Base-by-base conservation (phyloP, 257 asterid species). In the Przewalskia tangutica region DNA sequence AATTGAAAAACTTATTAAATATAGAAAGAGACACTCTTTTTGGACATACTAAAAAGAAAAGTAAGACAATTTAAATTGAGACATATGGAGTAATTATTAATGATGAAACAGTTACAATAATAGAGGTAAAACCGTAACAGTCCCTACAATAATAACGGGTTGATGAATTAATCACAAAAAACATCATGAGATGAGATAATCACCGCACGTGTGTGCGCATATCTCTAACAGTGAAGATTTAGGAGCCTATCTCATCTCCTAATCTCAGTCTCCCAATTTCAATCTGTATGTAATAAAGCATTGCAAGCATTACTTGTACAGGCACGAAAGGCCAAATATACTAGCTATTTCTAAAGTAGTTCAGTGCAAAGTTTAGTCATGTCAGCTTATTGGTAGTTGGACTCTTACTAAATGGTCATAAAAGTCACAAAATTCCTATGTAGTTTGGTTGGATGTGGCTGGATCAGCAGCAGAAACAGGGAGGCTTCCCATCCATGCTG, bases 401-500 rank as follows among this genome's bases (percentile, higher is more conserved):
- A 42, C 20, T 68, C 51, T 14, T 68, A 68, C 54, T 68, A 40
- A 34, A 38, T 38, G 7, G 51, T 66, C 50, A 13, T 17, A 40
- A 8, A 68, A 68, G 53, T 68, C 51, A 2, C 10, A 5, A 44
- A 18, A 5, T n/a, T 44, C 56, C 36, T 44, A 44, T 70, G 77
- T n/a, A 42, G 77, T 42, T 40, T 11, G 77, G 58, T 12, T 44
- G 77, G 77, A 70, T 70, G 77, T 18, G 38, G 56, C 77, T 42
- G 77, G 77, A 70, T 70, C n/a, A 70, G 56, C 46, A 64, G 71
- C 38, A 70, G 77, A 18, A 70, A 44, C 38, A 18, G 77, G 0
- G n/a, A 44, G 56, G 77, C 40, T 44, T 70, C 87, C 89, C 88
- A 91, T 80, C 95, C 95, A 92, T 17, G 91, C 18, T 0, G 97